phyloP scores from a whole-genome alignment of 116 monocot species.

The Iris pallida region DNA sequence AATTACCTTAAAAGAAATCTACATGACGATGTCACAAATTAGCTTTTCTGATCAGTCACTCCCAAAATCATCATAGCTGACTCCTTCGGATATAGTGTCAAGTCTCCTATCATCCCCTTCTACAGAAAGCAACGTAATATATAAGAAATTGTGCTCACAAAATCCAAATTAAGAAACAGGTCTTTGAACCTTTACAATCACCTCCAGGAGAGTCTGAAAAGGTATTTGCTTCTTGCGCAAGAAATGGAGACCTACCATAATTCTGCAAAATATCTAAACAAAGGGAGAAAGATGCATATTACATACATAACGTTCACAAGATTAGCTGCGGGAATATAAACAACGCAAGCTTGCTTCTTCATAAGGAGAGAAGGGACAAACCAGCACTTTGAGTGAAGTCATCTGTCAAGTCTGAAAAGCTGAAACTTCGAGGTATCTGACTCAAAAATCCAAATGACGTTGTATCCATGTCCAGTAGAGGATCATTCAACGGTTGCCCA shows the following conservation, averaged over 20 bases:
- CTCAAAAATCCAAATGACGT: slow-evolving; percentile 59
- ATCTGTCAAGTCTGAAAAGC: slow-evolving; percentile 86
- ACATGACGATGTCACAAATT: background rate
- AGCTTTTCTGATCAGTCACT: slow-evolving; percentile 41
- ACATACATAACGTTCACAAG: background rate
- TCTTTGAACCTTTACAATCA: slow-evolving; percentile 41
- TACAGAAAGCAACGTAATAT: slow-evolving; percentile 10
- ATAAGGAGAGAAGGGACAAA: slow-evolving; percentile 6
- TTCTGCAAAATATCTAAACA: slow-evolving; percentile 65
- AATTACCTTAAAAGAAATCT: slow-evolving; percentile 15
- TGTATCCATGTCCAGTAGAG: slow-evolving; percentile 58
- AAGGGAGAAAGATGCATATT: slow-evolving; percentile 1
- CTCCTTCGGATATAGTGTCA: slow-evolving; percentile 65
- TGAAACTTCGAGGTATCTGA: slow-evolving; percentile 83
- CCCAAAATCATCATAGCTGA: slow-evolving; percentile 65
- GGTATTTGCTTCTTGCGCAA: slow-evolving; percentile 49
- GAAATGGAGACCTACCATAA: slow-evolving; percentile 76
- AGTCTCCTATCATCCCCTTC: slow-evolving; percentile 48
- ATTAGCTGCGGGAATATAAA: background rate
- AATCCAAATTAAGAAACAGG: background rate
- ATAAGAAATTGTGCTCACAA: slow-evolving; percentile 8
- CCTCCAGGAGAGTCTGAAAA: slow-evolving; percentile 44
- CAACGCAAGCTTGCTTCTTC: background rate
- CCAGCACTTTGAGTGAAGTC: slow-evolving; percentile 68
- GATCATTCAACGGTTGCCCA: slow-evolving; percentile 47